These are phyloP conservation scores for Adiantum capillusveneris DNA, from an alignment of 75 land plant species.

Conservation along the genomic window DNA sequence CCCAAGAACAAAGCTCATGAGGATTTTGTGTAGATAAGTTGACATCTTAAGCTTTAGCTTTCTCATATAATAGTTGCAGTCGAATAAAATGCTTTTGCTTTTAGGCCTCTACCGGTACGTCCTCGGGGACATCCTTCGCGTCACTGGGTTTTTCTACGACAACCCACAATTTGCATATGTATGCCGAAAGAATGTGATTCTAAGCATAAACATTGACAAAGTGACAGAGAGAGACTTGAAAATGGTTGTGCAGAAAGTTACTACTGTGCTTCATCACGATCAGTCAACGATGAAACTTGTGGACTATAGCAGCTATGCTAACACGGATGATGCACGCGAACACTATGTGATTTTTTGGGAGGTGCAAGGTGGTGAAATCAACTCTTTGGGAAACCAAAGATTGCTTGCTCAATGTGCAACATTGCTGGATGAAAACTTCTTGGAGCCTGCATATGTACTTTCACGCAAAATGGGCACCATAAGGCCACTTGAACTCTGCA, in stretches of 20 bases:
- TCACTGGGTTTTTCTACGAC: constrained; percentile 42
- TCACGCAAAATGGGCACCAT: constrained; percentile 34
- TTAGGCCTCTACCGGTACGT: constrained; percentile 60
- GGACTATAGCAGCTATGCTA: constrained; percentile 60
- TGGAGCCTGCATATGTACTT: constrained; percentile 44
- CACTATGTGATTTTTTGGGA: constrained; percentile 75
- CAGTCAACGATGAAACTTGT: constrained; percentile 40
- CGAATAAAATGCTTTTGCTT: background rate
- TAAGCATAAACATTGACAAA: constrained; percentile 58
- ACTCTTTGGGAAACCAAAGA: constrained; percentile 13
- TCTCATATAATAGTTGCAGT: background rate
- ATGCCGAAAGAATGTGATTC: constrained; percentile 41
- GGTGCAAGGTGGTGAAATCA: constrained; percentile 23
- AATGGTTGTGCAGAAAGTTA: constrained; percentile 29
- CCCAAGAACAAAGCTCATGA: constrained; percentile 9
- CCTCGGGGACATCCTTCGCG: constrained; percentile 52
- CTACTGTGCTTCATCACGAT: constrained; percentile 12
- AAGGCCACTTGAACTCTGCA: constrained; percentile 72
- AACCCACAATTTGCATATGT: constrained; percentile 55
- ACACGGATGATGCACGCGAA: constrained; percentile 13
- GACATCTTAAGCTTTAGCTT: background rate
- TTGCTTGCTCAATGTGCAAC: too few relatives aligned
- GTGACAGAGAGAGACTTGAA: constrained; percentile 58
- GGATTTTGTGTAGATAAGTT: background rate
- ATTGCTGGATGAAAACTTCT: constrained; percentile 38